Base-by-base conservation (phyloP, 1,139 yeast genomes). In the Suhomyces guaymorum region DNA sequence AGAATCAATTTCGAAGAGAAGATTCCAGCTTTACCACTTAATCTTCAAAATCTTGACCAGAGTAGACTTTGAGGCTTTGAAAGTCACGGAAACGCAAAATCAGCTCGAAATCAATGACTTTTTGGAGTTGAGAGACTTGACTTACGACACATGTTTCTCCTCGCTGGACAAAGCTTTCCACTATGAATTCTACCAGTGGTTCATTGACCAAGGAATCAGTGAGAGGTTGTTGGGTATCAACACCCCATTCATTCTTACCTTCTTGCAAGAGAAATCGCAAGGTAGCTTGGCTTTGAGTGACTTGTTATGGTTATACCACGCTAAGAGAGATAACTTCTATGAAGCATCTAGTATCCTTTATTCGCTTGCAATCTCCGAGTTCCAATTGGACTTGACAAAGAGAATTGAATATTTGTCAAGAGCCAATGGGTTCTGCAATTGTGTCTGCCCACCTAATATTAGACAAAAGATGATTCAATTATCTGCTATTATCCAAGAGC, bases 171-270 rank as follows among this genome's bases (percentile, higher is more conserved):
- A 82, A 52, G 59, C 79, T 11, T 94, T 94, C 71, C 98, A 94
- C 47, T 88, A 82, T 58, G 85, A 86, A 46, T 78, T 92, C 47
- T 94, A 94, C 57, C 95, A 87, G 54, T 94, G 98, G 97, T 82
- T 88, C 50, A 81, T 89, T 26, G 66, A 73, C 28, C 86, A 86
- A 54, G 90, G 88, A 2, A 74, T 80, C 22, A 82, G 86, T 43
- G 94, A 84, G 38, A 75, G 89, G 40, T 66, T 94, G 28, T 67
- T 92, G 45, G 87, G 83, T 33, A 73, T 90, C 41, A 83, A 84
- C 37, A 87, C 97, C 0, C 88, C 92, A 8, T 90, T 70, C 51
- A 79, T 92, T 28, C 67, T 87, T 39, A 79, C 83, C 22, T 94
- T 86, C 52, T 73, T 94, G 54, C 80, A 82, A 49, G 85, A 82